Percentiles rank a stretch among this genome's conserved stretches.
These are phyloP conservation scores for Macrophomina phaseolina DNA, from an alignment of 2,329 filamentous ascomycete species.

Conservation along the genomic window DNA sequence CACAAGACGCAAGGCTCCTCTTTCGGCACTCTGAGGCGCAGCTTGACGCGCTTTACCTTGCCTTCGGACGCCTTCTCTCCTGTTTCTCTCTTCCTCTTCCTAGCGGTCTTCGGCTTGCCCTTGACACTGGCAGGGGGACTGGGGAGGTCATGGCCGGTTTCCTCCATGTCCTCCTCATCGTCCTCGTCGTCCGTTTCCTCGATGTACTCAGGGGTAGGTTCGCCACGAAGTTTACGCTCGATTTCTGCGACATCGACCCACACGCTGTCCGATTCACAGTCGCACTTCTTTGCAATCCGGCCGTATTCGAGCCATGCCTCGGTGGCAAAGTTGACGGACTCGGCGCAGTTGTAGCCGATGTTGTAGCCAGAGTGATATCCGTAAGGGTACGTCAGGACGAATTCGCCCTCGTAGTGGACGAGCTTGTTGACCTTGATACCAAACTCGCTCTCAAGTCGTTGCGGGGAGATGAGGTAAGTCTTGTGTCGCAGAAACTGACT, in stretches of 20 bases:
- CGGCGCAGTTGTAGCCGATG: conserved; percentile 96
- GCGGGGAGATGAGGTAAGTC: conserved; percentile 93
- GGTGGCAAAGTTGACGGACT: conserved; percentile 97
- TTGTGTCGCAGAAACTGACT: conserved; percentile 97
- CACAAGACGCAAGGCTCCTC: conserved; percentile 89
- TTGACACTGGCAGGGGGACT: conserved; percentile 80
- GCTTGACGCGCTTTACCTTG: conserved; percentile 74
- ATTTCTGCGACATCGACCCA: conserved; percentile 98
- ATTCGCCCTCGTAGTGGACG: conserved; percentile 94
- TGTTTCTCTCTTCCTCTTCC: conserved; percentile 71
- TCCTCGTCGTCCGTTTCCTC: conserved; percentile 77
- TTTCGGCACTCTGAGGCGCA: conserved; percentile 74
- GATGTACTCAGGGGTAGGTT: conserved; percentile 78
- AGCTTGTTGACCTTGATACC: conserved; percentile 96
- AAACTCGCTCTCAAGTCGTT: conserved; percentile 83
- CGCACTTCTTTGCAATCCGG: conserved; percentile 93
- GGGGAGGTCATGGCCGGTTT: conserved; percentile 68
- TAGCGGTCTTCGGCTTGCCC: conserved; percentile 65
- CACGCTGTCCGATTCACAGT: conserved; percentile 96
- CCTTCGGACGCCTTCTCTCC: conserved; percentile 60
- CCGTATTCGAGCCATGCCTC: conserved; percentile 96
- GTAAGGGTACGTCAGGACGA: conserved; percentile 97
- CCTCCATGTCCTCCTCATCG: conserved; percentile 58
- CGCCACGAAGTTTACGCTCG: conserved; percentile 88
- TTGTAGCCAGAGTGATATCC: conserved; percentile 99